phyloP scores from a whole-genome alignment of 2,329 filamentous ascomycete species.

The Fonsecaea pugnacius region DNA sequence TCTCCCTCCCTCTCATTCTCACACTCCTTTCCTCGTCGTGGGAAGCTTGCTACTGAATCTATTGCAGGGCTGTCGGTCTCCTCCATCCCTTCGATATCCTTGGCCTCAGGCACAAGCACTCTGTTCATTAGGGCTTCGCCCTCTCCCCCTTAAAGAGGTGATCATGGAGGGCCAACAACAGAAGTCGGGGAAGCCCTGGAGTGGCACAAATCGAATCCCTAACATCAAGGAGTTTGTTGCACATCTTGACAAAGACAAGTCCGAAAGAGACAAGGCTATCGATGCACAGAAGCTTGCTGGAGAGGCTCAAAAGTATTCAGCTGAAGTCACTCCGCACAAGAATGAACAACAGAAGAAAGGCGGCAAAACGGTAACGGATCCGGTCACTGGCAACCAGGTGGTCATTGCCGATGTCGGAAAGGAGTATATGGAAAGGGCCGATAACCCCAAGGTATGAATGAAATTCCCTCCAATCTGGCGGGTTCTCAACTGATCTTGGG shows the following conservation, averaged over 20 bases:
- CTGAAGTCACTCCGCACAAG: constrained; percentile 53
- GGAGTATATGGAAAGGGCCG: constrained; percentile 69
- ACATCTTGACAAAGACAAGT: constrained; percentile 78
- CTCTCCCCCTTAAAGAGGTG: not conserved
- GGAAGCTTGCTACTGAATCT: not conserved
- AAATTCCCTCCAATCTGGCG: not conserved
- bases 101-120: not conserved
- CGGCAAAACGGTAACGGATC: constrained; percentile 74
- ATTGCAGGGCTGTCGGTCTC: not conserved
- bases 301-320: constrained; percentile 40
- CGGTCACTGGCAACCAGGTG: constrained; percentile 83
- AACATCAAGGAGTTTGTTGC: constrained; percentile 85
- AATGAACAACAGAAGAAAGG: constrained; percentile 52
- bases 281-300: constrained; percentile 60
- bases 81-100: not conserved
- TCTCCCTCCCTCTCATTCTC: not conserved
- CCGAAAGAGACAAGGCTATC: constrained; percentile 71
- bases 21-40: not conserved
- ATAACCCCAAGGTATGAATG: constrained; percentile 68
- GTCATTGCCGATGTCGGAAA: constrained; percentile 81
- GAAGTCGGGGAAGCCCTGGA: constrained; percentile 72
- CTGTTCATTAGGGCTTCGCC: not conserved
- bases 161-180: constrained; percentile 45
- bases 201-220: constrained; percentile 79
- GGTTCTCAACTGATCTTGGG: constrained; percentile 15